Evolutionary conservation across 257 asterid genomes (phyloP), one percentile per base, ranked within the genome.

Genomic region (Vinca minor): DNA sequence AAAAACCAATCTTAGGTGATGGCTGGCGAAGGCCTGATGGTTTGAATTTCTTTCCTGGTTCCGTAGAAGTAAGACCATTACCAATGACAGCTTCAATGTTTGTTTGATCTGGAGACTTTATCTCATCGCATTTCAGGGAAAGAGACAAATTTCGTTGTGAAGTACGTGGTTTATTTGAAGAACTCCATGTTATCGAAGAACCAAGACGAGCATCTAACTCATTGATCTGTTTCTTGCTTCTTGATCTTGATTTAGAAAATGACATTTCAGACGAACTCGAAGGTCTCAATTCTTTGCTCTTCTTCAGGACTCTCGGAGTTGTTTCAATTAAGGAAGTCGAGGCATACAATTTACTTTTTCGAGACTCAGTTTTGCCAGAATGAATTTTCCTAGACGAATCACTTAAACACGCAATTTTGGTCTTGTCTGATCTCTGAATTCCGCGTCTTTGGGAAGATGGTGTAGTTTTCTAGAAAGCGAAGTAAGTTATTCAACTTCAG

Each of bases 21-120:
- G 96, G 96, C 59, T 76, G 78, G 4, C 89, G 87, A 18, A 88
- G 82, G 36, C 77, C 69, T 18, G 96, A 85, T 39, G 77, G 85
- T 69, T 63, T 77, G 21, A 70, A 25, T 50, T 48, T 66, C 55
- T 67, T 57, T n/a, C 62, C 41, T 18, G 81, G 72, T 15, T 59
- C 32, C 26, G 68, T 48, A 46, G 71, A 47, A 62, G 18, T 64
- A 42, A 21, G 57, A 45, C 44, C 26, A 17, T 28, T n/a, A 29
- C 48, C 67, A 31, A 39, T 35, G 1, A 35, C n/a, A 63, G 46
- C 60, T 10, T 12, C n/a, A 13, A 18, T 28, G 34, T 61, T 25
- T 17, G 25, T 35, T 38, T 52, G 66, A 23, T 17, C 63, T 2
- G 75, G 65, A 50, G 76, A 67, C 41, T 39, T 63, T 4, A 28